A percentile compares a stretch with the other conserved stretches of the same genome.
phyloP scores from a whole-genome alignment of 2,329 filamentous ascomycete species.

The Hypoxylon sp. region DNA sequence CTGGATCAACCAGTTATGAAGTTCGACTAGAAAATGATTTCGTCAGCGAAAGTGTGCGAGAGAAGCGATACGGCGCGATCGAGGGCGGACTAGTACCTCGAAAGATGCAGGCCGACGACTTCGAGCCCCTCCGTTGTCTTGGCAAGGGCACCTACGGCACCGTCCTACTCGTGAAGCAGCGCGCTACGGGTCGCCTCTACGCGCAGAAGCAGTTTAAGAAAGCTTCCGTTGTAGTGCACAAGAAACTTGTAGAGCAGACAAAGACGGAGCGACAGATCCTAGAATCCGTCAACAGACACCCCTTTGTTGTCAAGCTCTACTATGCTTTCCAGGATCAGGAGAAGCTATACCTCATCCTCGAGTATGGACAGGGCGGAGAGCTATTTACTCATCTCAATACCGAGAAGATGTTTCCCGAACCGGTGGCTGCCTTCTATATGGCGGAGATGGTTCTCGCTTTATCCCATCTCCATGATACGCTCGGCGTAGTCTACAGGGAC shows the following conservation, averaged over 20 bases:
- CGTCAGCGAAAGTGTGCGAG: slow-evolving; percentile 74
- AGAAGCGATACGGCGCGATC: slow-evolving; percentile 58
- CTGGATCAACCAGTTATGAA: slow-evolving; percentile 82
- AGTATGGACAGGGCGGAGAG: slow-evolving; percentile 97
- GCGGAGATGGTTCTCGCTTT: slow-evolving; percentile 96
- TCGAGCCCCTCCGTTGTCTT: slow-evolving; percentile 90
- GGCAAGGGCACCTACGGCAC: slow-evolving; percentile 98
- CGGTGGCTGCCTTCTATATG: slow-evolving; percentile 96
- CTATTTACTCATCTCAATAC: slow-evolving; percentile 94
- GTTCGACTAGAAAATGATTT: slow-evolving; percentile 89
- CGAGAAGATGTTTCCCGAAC: slow-evolving; percentile 95
- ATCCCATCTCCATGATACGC: slow-evolving; percentile 90
- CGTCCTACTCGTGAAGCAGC: slow-evolving; percentile 92
- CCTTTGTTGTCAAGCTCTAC: slow-evolving; percentile 97
- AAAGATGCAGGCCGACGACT: slow-evolving; percentile 94
- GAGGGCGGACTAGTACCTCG: slow-evolving; percentile 71
- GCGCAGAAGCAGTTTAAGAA: slow-evolving; percentile 99
- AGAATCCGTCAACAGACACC: slow-evolving; percentile 95
- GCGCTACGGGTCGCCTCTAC: slow-evolving; percentile 87
- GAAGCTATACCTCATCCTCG: slow-evolving; percentile 96
- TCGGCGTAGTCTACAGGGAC: slow-evolving; percentile 96
- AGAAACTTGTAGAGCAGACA: slow-evolving; percentile 95
- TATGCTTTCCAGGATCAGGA: slow-evolving; percentile 99
- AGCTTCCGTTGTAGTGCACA: slow-evolving; percentile 93
- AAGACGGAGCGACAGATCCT: slow-evolving; percentile 96